phyloP scores from a whole-genome alignment of 768 basidiomycete genomes.

The Antrodiella citrinella region DNA sequence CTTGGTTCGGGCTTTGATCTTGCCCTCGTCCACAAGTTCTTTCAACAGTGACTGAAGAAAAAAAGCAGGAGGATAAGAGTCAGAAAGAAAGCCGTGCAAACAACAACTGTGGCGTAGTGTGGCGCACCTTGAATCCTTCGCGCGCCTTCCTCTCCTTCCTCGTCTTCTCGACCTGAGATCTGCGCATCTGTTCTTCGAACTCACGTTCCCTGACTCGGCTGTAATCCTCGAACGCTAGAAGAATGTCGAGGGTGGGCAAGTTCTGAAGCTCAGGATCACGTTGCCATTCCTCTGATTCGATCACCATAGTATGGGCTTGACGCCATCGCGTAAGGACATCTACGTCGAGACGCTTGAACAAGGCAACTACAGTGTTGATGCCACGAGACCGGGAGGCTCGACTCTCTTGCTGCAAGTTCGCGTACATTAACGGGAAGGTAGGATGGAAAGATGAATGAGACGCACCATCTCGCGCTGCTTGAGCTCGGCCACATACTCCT shows the following conservation, averaged over 20 bases:
- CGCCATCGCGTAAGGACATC: slow-evolving; percentile 95
- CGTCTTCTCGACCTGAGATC: slow-evolving; percentile 74
- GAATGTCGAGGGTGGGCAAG: slow-evolving; percentile 85
- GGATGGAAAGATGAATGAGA: slow-evolving; percentile 11
- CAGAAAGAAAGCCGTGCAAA: too few relatives aligned
- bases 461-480: slow-evolving; percentile 85
- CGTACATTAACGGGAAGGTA: neutral
- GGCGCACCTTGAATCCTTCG: slow-evolving; percentile 79
- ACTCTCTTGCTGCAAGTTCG: slow-evolving; percentile 56
- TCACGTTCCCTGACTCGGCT: slow-evolving; percentile 84
- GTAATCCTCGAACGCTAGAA: slow-evolving; percentile 92
- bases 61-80: neutral
- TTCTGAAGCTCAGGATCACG: slow-evolving; percentile 68
- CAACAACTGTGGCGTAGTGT: neutral
- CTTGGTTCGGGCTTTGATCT: slow-evolving; percentile 74
- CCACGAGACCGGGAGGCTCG: slow-evolving; percentile 71
- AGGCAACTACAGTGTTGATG: slow-evolving; percentile 70
- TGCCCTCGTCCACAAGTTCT: slow-evolving; percentile 54
- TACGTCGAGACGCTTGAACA: slow-evolving; percentile 84
- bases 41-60: slow-evolving; percentile 54
- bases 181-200: slow-evolving; percentile 80
- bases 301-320: slow-evolving; percentile 67
- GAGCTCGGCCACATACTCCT: slow-evolving; percentile 83
- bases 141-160: slow-evolving; percentile 83
- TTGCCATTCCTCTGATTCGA: slow-evolving; percentile 74